These are phyloP conservation scores for Potentilla sterilis DNA, from an alignment of 306 rosid species.

Conservation along the genomic window DNA sequence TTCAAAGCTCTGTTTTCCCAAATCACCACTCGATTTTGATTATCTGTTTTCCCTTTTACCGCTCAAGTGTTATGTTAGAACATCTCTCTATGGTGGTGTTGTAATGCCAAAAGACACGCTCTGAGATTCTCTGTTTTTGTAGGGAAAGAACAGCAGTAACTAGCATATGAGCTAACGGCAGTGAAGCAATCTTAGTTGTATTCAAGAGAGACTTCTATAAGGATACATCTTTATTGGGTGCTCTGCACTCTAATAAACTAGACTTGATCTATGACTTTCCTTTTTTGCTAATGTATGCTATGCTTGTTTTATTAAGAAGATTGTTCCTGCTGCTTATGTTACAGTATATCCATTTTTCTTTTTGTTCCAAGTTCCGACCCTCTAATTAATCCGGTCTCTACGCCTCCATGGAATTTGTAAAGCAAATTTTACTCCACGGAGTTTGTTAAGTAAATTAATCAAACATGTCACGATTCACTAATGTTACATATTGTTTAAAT, in stretches of 20 bases:
- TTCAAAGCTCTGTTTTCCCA: slow-evolving; percentile 83
- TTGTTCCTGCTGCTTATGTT: too few species aligned
- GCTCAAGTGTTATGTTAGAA: background rate
- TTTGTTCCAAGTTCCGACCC: too few species aligned
- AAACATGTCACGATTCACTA: background rate
- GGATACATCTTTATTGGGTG: background rate
- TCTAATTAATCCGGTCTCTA: too few species aligned
- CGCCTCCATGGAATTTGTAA: too few species aligned
- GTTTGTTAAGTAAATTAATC: too few species aligned
- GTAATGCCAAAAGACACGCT: background rate
- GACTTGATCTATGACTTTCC: background rate
- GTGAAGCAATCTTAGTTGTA: background rate
- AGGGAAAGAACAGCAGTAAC: background rate
- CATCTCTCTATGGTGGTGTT: background rate
- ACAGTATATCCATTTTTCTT: too few species aligned
- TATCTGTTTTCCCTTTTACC: background rate
- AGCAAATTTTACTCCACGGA: too few species aligned
- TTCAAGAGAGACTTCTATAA: background rate
- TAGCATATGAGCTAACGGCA: background rate
- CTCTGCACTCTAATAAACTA: background rate
- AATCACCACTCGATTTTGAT: slow-evolving; percentile 58
- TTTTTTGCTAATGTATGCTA: background rate
- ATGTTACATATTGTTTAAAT: too few species aligned
- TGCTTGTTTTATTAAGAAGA: too few species aligned
- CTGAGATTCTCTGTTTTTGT: background rate